Base-by-base conservation (phyloP, 2,329 filamentous ascomycete genomes). In the Anisogramma anomala region DNA sequence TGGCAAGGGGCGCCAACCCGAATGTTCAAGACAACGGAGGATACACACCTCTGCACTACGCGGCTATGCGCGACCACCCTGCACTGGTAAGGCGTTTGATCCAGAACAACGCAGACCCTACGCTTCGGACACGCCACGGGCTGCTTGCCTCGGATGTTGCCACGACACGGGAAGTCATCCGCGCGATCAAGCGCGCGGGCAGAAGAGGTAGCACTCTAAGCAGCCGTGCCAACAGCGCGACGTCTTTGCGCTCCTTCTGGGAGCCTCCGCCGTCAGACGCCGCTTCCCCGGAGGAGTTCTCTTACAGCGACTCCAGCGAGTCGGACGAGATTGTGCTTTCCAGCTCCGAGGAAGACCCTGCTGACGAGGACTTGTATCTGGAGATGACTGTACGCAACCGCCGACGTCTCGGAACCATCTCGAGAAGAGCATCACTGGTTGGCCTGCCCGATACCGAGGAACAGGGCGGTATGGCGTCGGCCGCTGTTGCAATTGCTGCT, bases 41-140 rank as follows among this genome's bases (percentile, higher is more conserved):
- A 17, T 89, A 85, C 59, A 86, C 84, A 4, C 78, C 86, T 11
- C 71, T 93, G 64, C 84, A 93, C 58, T 74, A 89, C 55, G 85
- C 86, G 15, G 79, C 82, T 19, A 72, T 93, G 54, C 80, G 83
- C 58, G 76, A 80, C 47, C 79, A 87, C 53, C 65, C 75, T 9
- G 79, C 86, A 55, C 85, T 91, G 50, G 79, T 89, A 11, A 73
- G 81, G 45, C 75, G 82, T 11, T 69, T 94, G 43, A 77, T 88
- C 50, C 67, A 82, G 18, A 73, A 76, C 30, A 82, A 84, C 28
- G 84, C 83, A 2, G 80, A 87, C 59, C 74, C 82, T 23, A 77
- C 71, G 33, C 67, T 83, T 45, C 71, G 78, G 50, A 88, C 78
- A 53, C 61, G 83, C 34, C 77, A 78, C 37, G 81, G 81, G 17